Percentiles rank a stretch among this genome's conserved stretches.
phyloP scores from a whole-genome alignment of 345 rosid species.

The Eucalyptus globulus region DNA sequence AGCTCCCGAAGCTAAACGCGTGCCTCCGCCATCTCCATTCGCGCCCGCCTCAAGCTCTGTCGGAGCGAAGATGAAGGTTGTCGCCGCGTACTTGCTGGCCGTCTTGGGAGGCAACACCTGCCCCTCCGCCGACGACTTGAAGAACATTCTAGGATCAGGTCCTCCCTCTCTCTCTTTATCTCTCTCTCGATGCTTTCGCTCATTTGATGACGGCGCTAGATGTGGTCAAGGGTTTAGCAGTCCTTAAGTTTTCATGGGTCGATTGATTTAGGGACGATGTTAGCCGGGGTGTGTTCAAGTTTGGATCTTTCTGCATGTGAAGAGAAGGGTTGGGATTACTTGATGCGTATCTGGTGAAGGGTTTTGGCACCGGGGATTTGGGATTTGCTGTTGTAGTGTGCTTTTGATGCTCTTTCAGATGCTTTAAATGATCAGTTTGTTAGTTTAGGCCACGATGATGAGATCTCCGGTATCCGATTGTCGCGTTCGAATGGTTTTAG shows the following conservation, averaged over 20 bases:
- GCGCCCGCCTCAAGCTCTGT: neutral
- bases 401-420: neutral
- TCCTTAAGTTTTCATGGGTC: neutral
- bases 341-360: neutral
- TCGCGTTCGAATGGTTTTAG: neutral
- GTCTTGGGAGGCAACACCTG: conserved; percentile 40
- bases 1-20: neutral
- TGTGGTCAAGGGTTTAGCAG: neutral
- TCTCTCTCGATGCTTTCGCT: neutral
- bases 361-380: neutral
- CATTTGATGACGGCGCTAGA: neutral
- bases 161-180: neutral
- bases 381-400: neutral
- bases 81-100: conserved; percentile 48
- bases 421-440: neutral
- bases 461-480: neutral
- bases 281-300: neutral
- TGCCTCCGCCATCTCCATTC: neutral
- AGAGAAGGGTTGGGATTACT: neutral
- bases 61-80: conserved; percentile 24
- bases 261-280: neutral
- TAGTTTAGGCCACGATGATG: neutral
- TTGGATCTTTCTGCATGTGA: neutral
- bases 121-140: conserved; percentile 33
- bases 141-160: conserved; percentile 35